Evolutionary conservation across 1,139 yeast species (phyloP), one percentile per base, ranked within the genome.

Genomic region (Candida tropicalis): DNA sequence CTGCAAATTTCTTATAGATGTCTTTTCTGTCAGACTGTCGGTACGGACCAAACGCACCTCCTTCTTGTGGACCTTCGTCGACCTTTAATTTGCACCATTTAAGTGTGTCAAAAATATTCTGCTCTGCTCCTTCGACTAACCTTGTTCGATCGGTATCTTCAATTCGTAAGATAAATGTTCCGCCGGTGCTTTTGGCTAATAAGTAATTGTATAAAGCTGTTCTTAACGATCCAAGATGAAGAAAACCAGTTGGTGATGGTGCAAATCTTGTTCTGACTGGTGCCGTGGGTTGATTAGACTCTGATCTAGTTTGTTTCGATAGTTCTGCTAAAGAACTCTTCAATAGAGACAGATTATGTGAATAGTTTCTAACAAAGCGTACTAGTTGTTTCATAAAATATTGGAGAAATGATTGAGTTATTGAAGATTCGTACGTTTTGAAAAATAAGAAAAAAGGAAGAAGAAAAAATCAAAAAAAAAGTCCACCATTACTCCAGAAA

Each of bases 201-300:
- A 93, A 63, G 57, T 84, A 93, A 61, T 93, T 95, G 66, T 89
- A 95, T 23, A 93, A 63, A 0, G 99, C 98, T 0, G 99, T 93
- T 58, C 99, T 69, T 39, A 95, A 63, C 0, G 98, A 90, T 0
- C 99, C 99, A 45, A 95, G 63, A 60, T 93, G 99, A 29, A 95
- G 72, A 50, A 79, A 79, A 0, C 99, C 99, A 0, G 99, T 93
- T 1, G 99, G 99, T 2, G 98, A 91, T 1, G 99, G 99, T 0
- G 99, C 99, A 66, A 93, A 93, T 52, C 99, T 69, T 1, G 98
- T 89, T 50, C 97, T 66, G 0, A 84, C 96, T 0, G 96, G 95
- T 0, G 56, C 39, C 0, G 49, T 49, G 1, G 84, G 82, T 32
- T 78, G 83, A 3, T 52, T 22, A n/a, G 39, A 12, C 8, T 16